Evolutionary conservation across 331 rosid genomes (phyloP).

Genomic region (Cucumis variabilis): DNA sequence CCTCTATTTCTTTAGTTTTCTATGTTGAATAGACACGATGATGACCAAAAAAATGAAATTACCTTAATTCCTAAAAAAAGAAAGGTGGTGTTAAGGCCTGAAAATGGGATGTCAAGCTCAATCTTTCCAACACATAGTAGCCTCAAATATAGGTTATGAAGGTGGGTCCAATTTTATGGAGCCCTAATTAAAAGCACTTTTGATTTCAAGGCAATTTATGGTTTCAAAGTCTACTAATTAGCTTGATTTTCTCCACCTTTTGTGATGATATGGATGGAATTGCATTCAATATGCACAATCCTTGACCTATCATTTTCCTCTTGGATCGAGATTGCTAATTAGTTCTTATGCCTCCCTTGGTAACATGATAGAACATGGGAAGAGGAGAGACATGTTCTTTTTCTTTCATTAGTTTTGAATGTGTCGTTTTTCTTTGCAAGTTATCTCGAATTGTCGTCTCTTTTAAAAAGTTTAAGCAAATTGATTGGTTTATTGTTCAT

Average conservation of each 20-base stretch:
- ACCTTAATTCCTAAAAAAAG: too few relatives aligned
- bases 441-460: background rate
- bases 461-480: background rate
- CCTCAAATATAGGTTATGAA: background rate
- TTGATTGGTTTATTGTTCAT: background rate
- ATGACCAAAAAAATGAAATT: too few relatives aligned
- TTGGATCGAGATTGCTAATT: background rate
- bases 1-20: too few relatives aligned
- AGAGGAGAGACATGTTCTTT: background rate
- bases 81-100: background rate
- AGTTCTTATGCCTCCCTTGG: constrained; percentile 16
- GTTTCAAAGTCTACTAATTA: constrained; percentile 4
- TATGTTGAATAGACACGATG: too few relatives aligned
- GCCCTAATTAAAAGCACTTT: background rate
- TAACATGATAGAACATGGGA: constrained; percentile 23
- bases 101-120: background rate
- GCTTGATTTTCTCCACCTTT: constrained; percentile 16
- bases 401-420: background rate
- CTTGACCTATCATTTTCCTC: background rate
- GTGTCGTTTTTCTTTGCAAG: background rate
- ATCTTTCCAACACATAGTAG: background rate
- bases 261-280: constrained; percentile 3
- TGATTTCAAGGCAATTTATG: background rate
- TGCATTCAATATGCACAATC: background rate
- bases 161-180: constrained; percentile 8